phyloP scores from a whole-genome alignment of 73 alveolate genomes.

The Paramecium biaurelia region DNA sequence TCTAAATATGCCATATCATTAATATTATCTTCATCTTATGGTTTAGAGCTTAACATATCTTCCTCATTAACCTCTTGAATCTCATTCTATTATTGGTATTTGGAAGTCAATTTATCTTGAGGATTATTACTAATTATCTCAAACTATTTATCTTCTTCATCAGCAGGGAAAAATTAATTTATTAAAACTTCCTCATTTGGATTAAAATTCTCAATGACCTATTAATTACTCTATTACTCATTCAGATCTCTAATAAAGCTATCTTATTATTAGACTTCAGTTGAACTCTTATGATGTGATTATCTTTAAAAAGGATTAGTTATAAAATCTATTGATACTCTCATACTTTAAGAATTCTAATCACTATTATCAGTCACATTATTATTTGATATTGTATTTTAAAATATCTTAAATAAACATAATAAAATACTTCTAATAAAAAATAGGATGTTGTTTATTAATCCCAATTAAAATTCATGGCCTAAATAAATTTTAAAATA shows the following conservation, averaged over 20 bases:
- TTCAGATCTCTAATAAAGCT: not conserved
- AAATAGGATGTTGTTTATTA: not conserved
- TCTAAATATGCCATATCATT: conserved; percentile 24
- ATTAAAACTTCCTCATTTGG: conserved; percentile 5
- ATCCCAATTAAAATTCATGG: not conserved
- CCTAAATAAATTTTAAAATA: not conserved
- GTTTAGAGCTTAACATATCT: not conserved
- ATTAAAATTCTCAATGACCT: not conserved
- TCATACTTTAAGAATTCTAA: not conserved
- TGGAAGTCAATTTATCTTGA: not conserved
- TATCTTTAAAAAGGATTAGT: not conserved
- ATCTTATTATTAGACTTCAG: not conserved
- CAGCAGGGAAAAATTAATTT: not conserved
- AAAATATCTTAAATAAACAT: not conserved
- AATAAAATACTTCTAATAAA: not conserved
- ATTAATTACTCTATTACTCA: conserved; percentile 2
- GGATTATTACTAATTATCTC: not conserved
- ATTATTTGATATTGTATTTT: not conserved
- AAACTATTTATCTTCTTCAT: not conserved
- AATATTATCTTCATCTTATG: not conserved
- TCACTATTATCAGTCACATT: not conserved
- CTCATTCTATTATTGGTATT: not conserved
- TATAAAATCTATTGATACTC: not conserved
- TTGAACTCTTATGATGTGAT: not conserved
- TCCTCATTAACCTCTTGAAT: not conserved